Percentiles rank a stretch among this genome's conserved stretches.
phyloP scores from a whole-genome alignment of 257 asterid species.

The Solanum clarkiae region DNA sequence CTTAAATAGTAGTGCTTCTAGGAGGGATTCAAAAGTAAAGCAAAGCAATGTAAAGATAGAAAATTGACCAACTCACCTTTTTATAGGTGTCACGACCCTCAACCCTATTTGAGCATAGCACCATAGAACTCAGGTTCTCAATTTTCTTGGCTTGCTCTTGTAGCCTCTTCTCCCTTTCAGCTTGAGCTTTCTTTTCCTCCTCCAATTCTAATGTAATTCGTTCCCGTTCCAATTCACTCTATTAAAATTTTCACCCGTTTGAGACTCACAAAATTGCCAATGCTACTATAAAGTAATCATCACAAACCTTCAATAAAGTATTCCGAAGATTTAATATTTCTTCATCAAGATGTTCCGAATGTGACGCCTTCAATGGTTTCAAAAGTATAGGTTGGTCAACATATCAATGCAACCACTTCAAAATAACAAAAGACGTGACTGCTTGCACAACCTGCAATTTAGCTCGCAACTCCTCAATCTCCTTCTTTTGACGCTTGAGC shows the following conservation, averaged over 20 bases:
- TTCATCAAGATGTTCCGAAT: constrained; percentile 81
- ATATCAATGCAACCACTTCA: constrained; percentile 1
- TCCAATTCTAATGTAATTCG: constrained; percentile 89
- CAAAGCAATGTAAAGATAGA: not conserved
- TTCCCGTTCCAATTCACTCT: constrained; percentile 97
- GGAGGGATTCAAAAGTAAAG: not conserved
- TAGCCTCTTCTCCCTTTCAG: constrained; percentile 77
- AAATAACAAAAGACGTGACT: not conserved
- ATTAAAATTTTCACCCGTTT: not conserved
- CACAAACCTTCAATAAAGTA: constrained; percentile 72
- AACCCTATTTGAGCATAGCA: constrained; percentile 60
- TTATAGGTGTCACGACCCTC: constrained; percentile 43
- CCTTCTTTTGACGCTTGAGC: constrained; percentile 94
- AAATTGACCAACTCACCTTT: constrained; percentile 33
- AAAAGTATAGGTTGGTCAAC: constrained; percentile 15
- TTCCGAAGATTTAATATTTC: constrained; percentile 78
- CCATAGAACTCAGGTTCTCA: constrained; percentile 87
- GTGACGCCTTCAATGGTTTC: constrained; percentile 47
- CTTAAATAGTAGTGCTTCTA: not conserved
- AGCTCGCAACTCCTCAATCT: constrained; percentile 89
- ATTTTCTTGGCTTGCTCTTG: constrained; percentile 90
- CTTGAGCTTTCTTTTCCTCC: constrained; percentile 95
- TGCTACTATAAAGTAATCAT: not conserved
- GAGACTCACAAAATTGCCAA: not conserved
- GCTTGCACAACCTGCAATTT: constrained; percentile 56